phyloP scores from a whole-genome alignment of 2,329 filamentous ascomycete genomes.

The Plenodomus tracheiphilus region DNA sequence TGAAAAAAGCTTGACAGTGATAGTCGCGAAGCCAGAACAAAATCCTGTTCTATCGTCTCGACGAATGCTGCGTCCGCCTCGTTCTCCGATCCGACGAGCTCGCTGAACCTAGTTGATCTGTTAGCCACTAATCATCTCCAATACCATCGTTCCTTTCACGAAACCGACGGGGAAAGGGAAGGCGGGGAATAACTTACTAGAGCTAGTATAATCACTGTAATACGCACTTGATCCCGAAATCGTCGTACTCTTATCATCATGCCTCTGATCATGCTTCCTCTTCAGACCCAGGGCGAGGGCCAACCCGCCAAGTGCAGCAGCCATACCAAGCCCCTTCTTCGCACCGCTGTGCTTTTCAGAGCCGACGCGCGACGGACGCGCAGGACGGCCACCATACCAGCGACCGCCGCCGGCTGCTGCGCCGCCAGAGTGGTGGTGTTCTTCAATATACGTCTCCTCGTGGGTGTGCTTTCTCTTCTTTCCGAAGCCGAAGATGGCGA shows the following conservation, averaged over 20 bases:
- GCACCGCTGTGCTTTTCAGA: conserved; percentile 41
- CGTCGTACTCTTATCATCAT: conserved; percentile 50
- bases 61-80: conserved; percentile 44
- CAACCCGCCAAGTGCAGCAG: conserved; percentile 49
- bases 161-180: background rate
- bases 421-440: conserved; percentile 63
- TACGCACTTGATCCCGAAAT: conserved; percentile 46
- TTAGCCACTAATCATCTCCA: conserved; percentile 31
- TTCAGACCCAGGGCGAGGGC: conserved; percentile 52
- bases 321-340: conserved; percentile 44
- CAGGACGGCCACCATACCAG: conserved; percentile 51
- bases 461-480: conserved; percentile 50
- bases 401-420: conserved; percentile 58
- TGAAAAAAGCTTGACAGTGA: too few species aligned
- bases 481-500: conserved; percentile 65
- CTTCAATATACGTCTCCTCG: conserved; percentile 66
- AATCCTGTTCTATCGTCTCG: conserved; percentile 25
- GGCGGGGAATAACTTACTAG: conserved; percentile 48
- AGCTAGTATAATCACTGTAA: conserved; percentile 53
- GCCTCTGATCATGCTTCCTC: conserved; percentile 43
- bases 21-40: too few species aligned
- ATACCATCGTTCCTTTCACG: background rate
- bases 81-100: conserved; percentile 49
- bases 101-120: conserved; percentile 49
- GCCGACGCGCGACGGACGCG: conserved; percentile 37